Base-by-base conservation (phyloP, 176 grass and related monocot genomes). In the Dendrocalamus sinicus region DNA sequence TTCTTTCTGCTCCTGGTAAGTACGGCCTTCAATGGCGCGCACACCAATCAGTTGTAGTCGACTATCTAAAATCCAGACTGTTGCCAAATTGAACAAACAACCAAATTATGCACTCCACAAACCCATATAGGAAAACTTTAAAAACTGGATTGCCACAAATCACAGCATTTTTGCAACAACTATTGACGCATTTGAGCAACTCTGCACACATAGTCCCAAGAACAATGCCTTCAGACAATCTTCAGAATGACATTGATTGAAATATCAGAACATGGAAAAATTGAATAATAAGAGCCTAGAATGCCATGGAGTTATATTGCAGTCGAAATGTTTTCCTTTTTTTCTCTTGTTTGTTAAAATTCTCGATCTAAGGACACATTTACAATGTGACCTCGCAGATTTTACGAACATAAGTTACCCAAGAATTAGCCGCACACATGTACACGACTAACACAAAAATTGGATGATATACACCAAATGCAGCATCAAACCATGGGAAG, bases 401-500 rank as follows among this genome's bases (percentile, higher is more conserved):
- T 16, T 76, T 53, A 5, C 5, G 14, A 86, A 35, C 45, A 37
- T 76, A 84, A 76, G 52, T 44, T 23, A 47, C 66, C 67, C 9
- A 9, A 83, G 84, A 63, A 83, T 66, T 72, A 58, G 78, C 63
- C 15, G 1, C 83, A 26, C 54, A 67, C 24, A 44, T 12, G 20
- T 24, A 78, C 26, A 32, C 16, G 68, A 83, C 40, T 64, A 75
- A 64, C 44, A 70, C 44, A 71, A 88, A 86, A 88, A 63, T 23
- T 9, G 57, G 15, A 65, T 11, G 71, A 81, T 77, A 79, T 81
- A 85, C 81, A 88, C 45, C 62, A 71, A 85, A 84, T 91, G 81
- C 81, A 84, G 85, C 61, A 91, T 76, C 85, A 88, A 91, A 91
- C 85, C 81, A 81, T 64, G 76, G 77, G 76, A 84, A 84, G 13